A percentile compares a stretch with the other conserved stretches of the same genome.
These are phyloP conservation scores for Globisporangium barbulae DNA, from an alignment of 352 stramenopile species.

Conservation along the genomic window DNA sequence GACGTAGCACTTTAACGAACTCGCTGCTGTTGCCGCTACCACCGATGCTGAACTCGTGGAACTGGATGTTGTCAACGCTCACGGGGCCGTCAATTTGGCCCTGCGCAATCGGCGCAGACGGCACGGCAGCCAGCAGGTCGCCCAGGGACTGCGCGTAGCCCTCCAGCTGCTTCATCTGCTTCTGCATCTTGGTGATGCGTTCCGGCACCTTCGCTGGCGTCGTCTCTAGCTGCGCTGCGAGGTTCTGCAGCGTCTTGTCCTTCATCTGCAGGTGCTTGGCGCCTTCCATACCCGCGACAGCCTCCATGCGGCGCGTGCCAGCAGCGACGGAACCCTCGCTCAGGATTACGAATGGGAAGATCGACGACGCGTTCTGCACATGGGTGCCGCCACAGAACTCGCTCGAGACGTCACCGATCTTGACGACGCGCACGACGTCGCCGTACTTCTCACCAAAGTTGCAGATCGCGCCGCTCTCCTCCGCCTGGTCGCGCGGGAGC, in stretches of 20 bases:
- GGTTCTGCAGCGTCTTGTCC: conserved; percentile 35
- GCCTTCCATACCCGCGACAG: conserved; percentile 46
- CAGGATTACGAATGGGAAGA: conserved; percentile 75
- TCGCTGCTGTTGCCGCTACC: conserved; percentile 21
- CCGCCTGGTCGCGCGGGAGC: conserved; percentile 43
- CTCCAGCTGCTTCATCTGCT: conserved; percentile 67
- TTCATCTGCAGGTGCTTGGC: conserved; percentile 60
- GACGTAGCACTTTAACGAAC: conserved; percentile 53
- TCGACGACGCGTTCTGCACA: conserved; percentile 33
- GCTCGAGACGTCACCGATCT: conserved; percentile 44
- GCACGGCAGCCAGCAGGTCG: conserved; percentile 43
- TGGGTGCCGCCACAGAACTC: conserved; percentile 85
- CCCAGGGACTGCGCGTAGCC: conserved; percentile 43
- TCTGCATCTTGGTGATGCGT: conserved; percentile 65
- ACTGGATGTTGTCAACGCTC: conserved; percentile 25
- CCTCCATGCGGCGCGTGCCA: conserved; percentile 73
- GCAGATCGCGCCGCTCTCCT: conserved; percentile 64
- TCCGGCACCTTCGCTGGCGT: conserved; percentile 58
- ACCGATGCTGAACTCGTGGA: conserved; percentile 21
- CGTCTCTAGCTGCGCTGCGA: conserved; percentile 59
- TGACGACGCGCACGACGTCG: conserved; percentile 75
- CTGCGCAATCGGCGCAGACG: conserved; percentile 30
- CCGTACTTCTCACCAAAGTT: conserved; percentile 86
- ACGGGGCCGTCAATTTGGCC: conserved; percentile 20
- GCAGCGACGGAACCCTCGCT: conserved; percentile 77